phyloP scores from a whole-genome alignment of 2,329 filamentous ascomycete species.

The Aspergillus nomiae region DNA sequence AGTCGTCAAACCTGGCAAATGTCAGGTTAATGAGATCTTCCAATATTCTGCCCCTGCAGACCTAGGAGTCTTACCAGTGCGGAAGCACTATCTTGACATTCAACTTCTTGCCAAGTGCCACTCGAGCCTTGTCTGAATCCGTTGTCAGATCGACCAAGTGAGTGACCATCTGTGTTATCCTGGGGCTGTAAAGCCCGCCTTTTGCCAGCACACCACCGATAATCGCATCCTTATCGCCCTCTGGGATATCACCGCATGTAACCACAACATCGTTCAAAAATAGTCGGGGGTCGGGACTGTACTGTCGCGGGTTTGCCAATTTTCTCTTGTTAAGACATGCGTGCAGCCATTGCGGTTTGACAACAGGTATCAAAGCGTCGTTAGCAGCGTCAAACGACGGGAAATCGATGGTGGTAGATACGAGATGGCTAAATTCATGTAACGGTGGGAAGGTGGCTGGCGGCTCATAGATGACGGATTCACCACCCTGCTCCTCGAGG shows the following conservation, averaged over 20 bases:
- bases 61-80: conserved; percentile 68
- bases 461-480: conserved; percentile 45
- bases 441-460: conserved; percentile 42
- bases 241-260: conserved; percentile 80
- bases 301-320: conserved; percentile 76
- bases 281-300: conserved; percentile 85
- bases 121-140: conserved; percentile 66
- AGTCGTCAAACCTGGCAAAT: conserved; percentile 84
- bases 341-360: conserved; percentile 79
- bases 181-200: conserved; percentile 77
- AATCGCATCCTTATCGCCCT: conserved; percentile 87
- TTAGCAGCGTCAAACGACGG: conserved; percentile 77
- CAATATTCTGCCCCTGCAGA: background rate
- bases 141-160: conserved; percentile 83
- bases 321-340: conserved; percentile 69
- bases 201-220: conserved; percentile 85
- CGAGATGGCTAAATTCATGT: conserved; percentile 62
- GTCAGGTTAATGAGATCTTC: background rate
- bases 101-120: conserved; percentile 65
- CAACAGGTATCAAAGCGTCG: conserved; percentile 78
- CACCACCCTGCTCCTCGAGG: conserved; percentile 53
- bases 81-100: conserved; percentile 84
- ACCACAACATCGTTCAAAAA: conserved; percentile 86
- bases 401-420: conserved; percentile 84
- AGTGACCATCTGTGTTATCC: conserved; percentile 73